A percentile compares a stretch with the other conserved stretches of the same genome.
phyloP scores from a whole-genome alignment of 805 yeast species.

The Nakazawaea wyomingensis region DNA sequence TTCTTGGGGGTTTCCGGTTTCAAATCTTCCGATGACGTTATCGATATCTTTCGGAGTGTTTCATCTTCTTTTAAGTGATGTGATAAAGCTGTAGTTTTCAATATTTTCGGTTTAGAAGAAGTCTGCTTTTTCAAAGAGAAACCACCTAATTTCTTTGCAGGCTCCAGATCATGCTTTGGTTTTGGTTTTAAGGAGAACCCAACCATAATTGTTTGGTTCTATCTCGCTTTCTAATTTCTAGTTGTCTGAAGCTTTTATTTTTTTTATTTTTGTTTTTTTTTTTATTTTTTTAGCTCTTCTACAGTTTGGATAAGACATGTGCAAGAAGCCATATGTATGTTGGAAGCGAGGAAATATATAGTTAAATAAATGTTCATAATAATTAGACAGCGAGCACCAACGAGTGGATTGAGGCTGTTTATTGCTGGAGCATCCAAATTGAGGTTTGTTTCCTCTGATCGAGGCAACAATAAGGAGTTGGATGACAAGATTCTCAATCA shows the following conservation, averaged over 20 bases:
- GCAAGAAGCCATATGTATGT: too few species aligned
- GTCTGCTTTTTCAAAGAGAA: slow-evolving; percentile 26
- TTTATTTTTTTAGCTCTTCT: too few species aligned
- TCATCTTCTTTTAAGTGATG: slow-evolving; percentile 1
- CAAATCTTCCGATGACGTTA: slow-evolving; percentile 9
- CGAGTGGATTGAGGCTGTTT: too few species aligned
- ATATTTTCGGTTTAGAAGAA: not conserved
- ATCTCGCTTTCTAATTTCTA: too few species aligned
- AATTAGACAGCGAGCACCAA: not conserved
- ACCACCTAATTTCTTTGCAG: slow-evolving; percentile 23
- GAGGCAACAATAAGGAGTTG: slow-evolving; percentile 3
- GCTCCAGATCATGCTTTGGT: slow-evolving; percentile 7
- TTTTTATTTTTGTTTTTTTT: not conserved
- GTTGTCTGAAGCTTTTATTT: not conserved
- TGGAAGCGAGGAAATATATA: too few species aligned
- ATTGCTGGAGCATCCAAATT: not conserved
- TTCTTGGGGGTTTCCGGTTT: not conserved
- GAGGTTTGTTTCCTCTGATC: not conserved
- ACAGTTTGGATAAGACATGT: too few species aligned
- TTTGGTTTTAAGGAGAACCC: slow-evolving; percentile 34
- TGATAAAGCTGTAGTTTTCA: slow-evolving; percentile 1
- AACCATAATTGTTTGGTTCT: slow-evolving; percentile 24
- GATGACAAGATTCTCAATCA: slow-evolving; percentile 9
- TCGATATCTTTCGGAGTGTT: not conserved
- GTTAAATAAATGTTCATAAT: not conserved